Evolutionary conservation across 2,329 filamentous ascomycete genomes (phyloP), one percentile per base, ranked within the genome.

Genomic region (Alternaria alternata): DNA sequence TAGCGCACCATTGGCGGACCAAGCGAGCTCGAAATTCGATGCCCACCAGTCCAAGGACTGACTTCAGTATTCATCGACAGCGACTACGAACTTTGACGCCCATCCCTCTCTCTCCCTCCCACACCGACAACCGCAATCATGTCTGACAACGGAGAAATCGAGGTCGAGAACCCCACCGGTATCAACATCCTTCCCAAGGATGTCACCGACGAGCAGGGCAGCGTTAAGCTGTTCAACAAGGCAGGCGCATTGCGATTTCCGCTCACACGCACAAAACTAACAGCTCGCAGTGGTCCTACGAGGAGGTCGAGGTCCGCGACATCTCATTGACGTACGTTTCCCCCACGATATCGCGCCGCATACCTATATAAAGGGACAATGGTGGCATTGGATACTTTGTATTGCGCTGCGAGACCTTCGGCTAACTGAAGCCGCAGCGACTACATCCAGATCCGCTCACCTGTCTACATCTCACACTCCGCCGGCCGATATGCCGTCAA

Each of bases 401-500:
- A 57, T 59, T 58, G 61, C 59, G 59, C 52, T 66, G 49, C 59
- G 64, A 66, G 65, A 61, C 66, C 62, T 59, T 71, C 59, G 65
- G 75, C 76, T 79, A 76, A 79, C 71, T 64, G 64, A 67, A 57
- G 59, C 72, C 73, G 79, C 80, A 99, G 95, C 88, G 95, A 99
- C 84, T 99, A 99, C 89, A 95, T 99, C 84, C 95, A 97, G 86
- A 97, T 99, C 88, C 93, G 95, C 84, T 90, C 94, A 77, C 95
- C 95, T 79, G 95, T 98, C 88, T 99, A 98, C 88, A 89, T 97
- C 85, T 93, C 95, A 82, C 95, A 99, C 90, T 96, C 94, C 74
- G 95, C 96, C 80, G 95, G 95, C 82, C 93, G 94, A 82, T 99
- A 97, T 89, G 95, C 95, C 81, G 89, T 91, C 86, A 99, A 99